Evolutionary conservation across 345 rosid species (phyloP), one percentile per base, ranked within the genome.

Genomic region (Lepidium didymum): DNA sequence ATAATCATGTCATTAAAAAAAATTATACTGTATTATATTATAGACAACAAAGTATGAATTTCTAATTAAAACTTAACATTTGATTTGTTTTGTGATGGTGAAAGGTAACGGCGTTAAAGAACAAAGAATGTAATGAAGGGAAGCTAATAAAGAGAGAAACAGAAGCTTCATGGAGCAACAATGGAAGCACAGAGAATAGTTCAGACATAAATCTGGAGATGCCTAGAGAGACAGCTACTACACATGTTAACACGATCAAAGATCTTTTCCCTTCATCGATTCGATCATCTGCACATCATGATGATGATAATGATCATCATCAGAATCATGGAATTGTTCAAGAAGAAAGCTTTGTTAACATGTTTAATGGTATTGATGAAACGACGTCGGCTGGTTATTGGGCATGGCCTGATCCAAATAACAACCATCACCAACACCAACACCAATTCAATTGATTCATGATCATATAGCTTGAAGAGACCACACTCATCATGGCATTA

Each of bases 81-180:
- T 51, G 50, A 43, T 34, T 54, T 66, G 51, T 41, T 37, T 23
- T 62, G 56, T 37, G 61, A 35, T 76, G 36, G 8, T 47, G 31
- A 49, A 83, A 89, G 96, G 76, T 89, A 31, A 47, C 77, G 81
- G 68, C 75, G 61, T 68, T 89, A 51, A 89, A 71, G 66, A 76
- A 66, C 21, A 82, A 79, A 79, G 89, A 82, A 36, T 67, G 81
- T 64, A 78, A 68, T 41, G 88, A 76, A 66, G 73, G 2, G 45
- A 73, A 52, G 56, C 29, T 73, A 11, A 40, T 67, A 70, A 85
- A 81, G 78, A 83, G 81, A 79, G 92, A 89, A 54, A 67, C 78
- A 72, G 81, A 86, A 38, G 85, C 74, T 45, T 86, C 96, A 25
- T 80, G 90, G 89, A 89, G 89, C 87, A 83, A 86, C 74, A 83